Base-by-base conservation (phyloP, 352 stramenopile species). In the Phytophthora pluvialis region DNA sequence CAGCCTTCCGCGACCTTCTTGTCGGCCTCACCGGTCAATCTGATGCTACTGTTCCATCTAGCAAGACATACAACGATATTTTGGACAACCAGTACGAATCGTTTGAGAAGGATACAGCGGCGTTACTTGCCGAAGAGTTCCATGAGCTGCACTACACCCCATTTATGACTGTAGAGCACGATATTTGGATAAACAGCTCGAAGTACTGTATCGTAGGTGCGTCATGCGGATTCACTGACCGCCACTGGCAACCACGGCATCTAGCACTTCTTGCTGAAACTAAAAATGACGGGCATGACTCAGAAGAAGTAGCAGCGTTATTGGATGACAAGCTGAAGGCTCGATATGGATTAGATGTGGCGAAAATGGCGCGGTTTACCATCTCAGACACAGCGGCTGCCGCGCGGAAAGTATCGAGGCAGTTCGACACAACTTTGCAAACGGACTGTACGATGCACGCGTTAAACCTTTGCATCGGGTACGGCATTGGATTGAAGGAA, bases 201-300 rank as follows among this genome's bases (percentile, higher is more conserved):
- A 61, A 52, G 32, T 52, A 45, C 10, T 12, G 12, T 13, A 61
- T 61, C 18, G 53, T 52, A 10, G 53, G 42, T 4, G 32, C 44
- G 18, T 61, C 53, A 3, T 35, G 53, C 10, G 10, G 40, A 1
- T 52, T 52, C 8, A 61, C 52, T 28, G 42, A 52, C 15, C 40
- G 21, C 5, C 18, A 31, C 5, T 61, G 40, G 42, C 15, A 33
- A 6, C 42, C 40, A 9, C 15, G 40, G 7, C 16, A 33, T 1
- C 31, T 61, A 3, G 42, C 53, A 6, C 40, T 61, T 10, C 11
- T 52, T 5, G 53, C n/a, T n/a, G 6, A 0, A 46, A 12, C 18
- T n/a, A 62, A 62, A 21, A 54, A 62, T 28, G 21, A 62, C 33
- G 54, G n/a, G n/a, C n/a, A n/a, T n/a, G n/a, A n/a, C n/a, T n/a